Base-by-base conservation (phyloP, 306 rosid species). In the Hylodesmum podocarpum region DNA sequence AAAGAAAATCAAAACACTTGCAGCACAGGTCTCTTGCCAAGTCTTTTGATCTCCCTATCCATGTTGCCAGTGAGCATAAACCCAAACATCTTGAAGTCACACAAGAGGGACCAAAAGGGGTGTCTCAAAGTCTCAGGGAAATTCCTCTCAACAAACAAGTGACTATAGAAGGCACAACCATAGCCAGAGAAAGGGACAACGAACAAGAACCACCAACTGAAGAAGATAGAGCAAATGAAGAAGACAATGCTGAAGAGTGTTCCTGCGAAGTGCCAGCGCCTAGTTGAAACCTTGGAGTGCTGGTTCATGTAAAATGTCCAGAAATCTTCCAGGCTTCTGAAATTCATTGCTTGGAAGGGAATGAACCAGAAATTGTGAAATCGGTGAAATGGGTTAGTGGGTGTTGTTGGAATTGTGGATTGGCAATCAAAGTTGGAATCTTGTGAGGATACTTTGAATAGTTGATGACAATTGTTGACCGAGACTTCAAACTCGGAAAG, bases 1-100 rank as follows among this genome's bases (percentile, higher is more conserved):
- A 66, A 68, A 36, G 3, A 24, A 65, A 72, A 66, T 81, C 68
- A 88, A 43, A 88, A 85, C 59, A 12, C 72, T 76, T 88, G 96
- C 82, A 88, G 81, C 16, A 91, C 84, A 51, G 97, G 97, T 75
- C 93, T 91, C 80, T 91, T 91, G 14, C 97, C 97, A 2, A 91
- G 87, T 89, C 97, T 87, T 84, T 91, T 91, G 77, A 91, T 91
- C 84, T 91, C 97, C 83, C 75, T 89, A 72, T 91, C 97, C 95
- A 91, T 91, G 33, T 85, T 87, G 27, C 97, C 93, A 3, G 91
- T 88, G 67, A 91, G 89, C 93, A 91, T 91, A 55, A 89, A 86
- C 31, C 91, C 90, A 61, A 89, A 89, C 97, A 91, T 91, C 93
- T 85, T 89, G 85, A 75, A 84, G 64, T 89, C 93, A 55, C 97